Evolutionary conservation across 257 asterid genomes (phyloP), one percentile per base, ranked within the genome.

Genomic region (Solanum neorickii): DNA sequence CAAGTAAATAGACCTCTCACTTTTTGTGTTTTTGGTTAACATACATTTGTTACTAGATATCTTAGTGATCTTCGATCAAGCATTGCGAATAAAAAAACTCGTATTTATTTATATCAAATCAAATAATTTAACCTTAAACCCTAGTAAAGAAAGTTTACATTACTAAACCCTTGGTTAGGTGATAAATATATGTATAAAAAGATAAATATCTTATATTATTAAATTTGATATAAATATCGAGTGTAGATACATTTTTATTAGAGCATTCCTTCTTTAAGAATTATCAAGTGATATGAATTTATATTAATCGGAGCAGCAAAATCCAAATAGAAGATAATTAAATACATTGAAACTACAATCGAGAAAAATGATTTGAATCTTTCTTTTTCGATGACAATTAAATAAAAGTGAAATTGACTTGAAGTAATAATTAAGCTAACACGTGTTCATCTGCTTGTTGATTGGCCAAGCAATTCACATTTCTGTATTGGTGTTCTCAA

Each of bases 111-210:
- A 31, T 11, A 4, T 70, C 44, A 70, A 70, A 16, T 31, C 7
- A 18, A 0, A 33, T 18, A 33, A 18, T 18, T 72, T 33, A 16
- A 33, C 1, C 2, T 0, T 14, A 15, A 16, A 33, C 1, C 4
- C 0, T 14, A 15, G 8, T 2, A 69, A 16, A 33, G 44, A 9
- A 16, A 33, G 10, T 72, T 18, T 18, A 72, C 78, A 18, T 35
- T 5, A 73, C 15, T 20, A 0, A 29, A 69, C 41, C 37, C 12
- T 1, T 29, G 12, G 37, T 15, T 69, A 15, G 33, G 6, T 16
- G 16, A 69, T 29, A 29, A 68, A 68, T 14, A 6, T 29, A 2
- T 29, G 12, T 69, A 69, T 15, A 29, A 13, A 27, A 15, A 31
- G n/a, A 70, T 14, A 69, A 70, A 70, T 29, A 4, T 31, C 13